Percentiles rank a stretch among this genome's conserved stretches.
Evolutionary conservation across 1,284 basidiomycete species (phyloP).

Genomic region (Lentinula novae-zelandiae): DNA sequence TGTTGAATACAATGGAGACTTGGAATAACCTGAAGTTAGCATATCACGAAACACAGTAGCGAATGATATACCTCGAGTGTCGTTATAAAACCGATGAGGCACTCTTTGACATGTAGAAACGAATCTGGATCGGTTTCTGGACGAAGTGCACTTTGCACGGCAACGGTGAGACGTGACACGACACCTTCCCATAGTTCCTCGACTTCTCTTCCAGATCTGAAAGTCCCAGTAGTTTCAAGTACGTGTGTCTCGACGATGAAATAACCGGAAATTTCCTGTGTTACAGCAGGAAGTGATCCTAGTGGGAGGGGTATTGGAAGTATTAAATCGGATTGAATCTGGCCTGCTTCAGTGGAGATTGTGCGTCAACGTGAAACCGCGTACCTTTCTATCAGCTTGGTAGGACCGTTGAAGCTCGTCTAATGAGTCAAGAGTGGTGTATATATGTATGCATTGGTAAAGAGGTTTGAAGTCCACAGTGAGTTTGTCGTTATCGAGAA

Average conservation of each 20-base stretch:
- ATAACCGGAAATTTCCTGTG: constrained; percentile 97
- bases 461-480: constrained; percentile 92
- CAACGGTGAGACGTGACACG: constrained; percentile 72
- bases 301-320: constrained; percentile 70
- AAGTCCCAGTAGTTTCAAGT: constrained; percentile 79
- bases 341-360: constrained; percentile 9
- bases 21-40: constrained; percentile 12
- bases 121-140: constrained; percentile 80
- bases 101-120: constrained; percentile 84
- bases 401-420: constrained; percentile 91
- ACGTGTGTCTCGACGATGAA: constrained; percentile 98
- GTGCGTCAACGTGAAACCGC: constrained; percentile 15
- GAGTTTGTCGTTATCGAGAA: constrained; percentile 87
- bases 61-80: constrained; percentile 78
- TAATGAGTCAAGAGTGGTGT: constrained; percentile 85
- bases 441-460: constrained; percentile 97
- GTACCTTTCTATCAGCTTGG: constrained; percentile 90
- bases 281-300: constrained; percentile 56
- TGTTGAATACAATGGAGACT: constrained; percentile 88
- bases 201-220: constrained; percentile 87
- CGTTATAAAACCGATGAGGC: constrained; percentile 85
- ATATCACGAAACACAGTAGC: not conserved
- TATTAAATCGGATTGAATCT: constrained; percentile 97
- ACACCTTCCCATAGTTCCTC: constrained; percentile 97
- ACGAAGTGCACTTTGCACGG: constrained; percentile 72